These are phyloP conservation scores for Starmera caribaea DNA, from an alignment of 805 yeast genomes.

Conservation along the genomic window DNA sequence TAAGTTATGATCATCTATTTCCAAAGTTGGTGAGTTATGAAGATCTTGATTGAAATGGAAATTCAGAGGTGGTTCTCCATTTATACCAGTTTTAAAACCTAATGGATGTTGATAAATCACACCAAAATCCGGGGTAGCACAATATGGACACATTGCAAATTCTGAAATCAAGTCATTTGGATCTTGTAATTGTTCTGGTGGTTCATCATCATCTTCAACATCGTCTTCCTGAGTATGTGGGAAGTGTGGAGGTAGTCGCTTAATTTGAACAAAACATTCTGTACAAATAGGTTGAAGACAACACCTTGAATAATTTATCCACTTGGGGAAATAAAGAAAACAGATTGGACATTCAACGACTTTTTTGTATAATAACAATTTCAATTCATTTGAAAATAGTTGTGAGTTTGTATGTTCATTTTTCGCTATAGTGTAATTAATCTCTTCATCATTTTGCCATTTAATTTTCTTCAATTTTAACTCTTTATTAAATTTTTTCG, in stretches of 20 bases:
- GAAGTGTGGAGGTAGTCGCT: conserved; percentile 85
- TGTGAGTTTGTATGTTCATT: conserved; percentile 30
- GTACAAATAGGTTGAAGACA: conserved; percentile 91
- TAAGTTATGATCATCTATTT: conserved; percentile 5
- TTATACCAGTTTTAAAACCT: conserved; percentile 44
- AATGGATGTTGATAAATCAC: conserved; percentile 65
- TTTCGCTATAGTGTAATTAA: conserved; percentile 15
- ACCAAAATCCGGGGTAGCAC: conserved; percentile 82
- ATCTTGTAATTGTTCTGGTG: conserved; percentile 19
- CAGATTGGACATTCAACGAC: conserved; percentile 92
- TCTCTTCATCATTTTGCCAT: conserved; percentile 27
- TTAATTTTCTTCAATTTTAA: conserved; percentile 29
- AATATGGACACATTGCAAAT: conserved; percentile 87
- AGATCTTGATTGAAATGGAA: conserved; percentile 18
- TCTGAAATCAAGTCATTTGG: conserved; percentile 72
- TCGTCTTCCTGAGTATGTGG: conserved; percentile 65
- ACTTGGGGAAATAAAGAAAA: conserved; percentile 73
- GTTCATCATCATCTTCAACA: conserved; percentile 9
- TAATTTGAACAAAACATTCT: conserved; percentile 94
- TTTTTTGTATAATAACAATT: conserved; percentile 51
- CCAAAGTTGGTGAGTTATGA: conserved; percentile 5
- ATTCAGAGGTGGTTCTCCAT: conserved; percentile 39
- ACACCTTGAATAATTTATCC: conserved; percentile 73
- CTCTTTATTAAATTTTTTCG: conserved; percentile 29
- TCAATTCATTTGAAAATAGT: conserved; percentile 29